Evolutionary conservation across 805 yeast species (phyloP), one percentile per base, ranked within the genome.

Genomic region (Wickerhamiella dianesei): DNA sequence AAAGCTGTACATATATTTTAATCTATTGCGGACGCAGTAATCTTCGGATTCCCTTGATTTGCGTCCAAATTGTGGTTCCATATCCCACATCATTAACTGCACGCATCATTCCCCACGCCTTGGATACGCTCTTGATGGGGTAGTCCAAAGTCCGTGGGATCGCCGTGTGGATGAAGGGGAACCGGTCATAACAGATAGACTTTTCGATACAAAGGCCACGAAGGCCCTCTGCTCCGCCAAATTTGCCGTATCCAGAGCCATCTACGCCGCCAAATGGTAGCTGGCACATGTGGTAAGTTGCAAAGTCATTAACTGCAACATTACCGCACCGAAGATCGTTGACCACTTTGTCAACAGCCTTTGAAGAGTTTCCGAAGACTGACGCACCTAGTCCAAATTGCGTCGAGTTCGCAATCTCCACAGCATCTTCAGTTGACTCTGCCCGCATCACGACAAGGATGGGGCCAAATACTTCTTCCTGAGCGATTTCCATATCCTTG

Each of bases 141-240:
- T 92, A 92, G 63, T 92, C 97, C 44, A 92, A 67, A 1, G 89
- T 86, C 36, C 77, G 76, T 2, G 99, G 99, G 37, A 92, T 87
- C 1, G 94, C 83, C 4, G 87, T 77, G 17, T 59, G 51, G 13
- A 92, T 71, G 54, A 85, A 76, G 20, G 89, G 79, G 41, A 81
- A 74, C 53, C 76, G 78, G 66, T 92, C 97, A 69, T 75, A 82
- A 50, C 95, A 87, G 3, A 92, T 76, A 40, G 94, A 79, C 60
- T 92, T 92, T 46, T 86, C 83, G 48, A 79, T 72, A 62, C 97
- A 89, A 41, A 92, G 69, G 0, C 96, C 96, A 37, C 85, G 76
- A 40, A 92, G 70, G 1, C 99, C 99, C 69, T 92, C 99, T 61
- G 82, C 95, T 42, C 99, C 99, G 19, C 96, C 95, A 68, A 92